Evolutionary conservation across 164 flowering plant species (phyloP).

Genomic region (Tinospora cordifolia): DNA sequence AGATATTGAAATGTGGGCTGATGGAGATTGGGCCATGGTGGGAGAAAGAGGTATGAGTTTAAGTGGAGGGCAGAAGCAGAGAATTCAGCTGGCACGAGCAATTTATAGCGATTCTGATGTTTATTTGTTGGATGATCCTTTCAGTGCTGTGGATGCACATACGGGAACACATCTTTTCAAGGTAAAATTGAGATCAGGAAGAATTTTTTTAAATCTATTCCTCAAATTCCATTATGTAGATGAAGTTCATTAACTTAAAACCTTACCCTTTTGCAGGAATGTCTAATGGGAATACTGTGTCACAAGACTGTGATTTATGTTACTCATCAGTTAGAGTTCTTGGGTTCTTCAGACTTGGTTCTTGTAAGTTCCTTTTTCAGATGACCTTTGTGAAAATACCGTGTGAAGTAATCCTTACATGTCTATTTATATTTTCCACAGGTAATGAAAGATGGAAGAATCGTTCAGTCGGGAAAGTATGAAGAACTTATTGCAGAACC

Average conservation of each 20-base stretch:
- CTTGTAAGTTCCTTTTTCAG: conserved; percentile 34
- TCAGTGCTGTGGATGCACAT: conserved; percentile 88
- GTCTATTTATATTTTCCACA: conserved; percentile 11
- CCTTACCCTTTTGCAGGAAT: conserved; percentile 42
- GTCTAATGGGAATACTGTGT: conserved; percentile 45
- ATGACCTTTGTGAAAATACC: neutral
- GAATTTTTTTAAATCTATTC: neutral
- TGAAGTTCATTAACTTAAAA: neutral
- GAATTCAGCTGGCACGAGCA: conserved; percentile 78
- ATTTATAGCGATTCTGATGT: conserved; percentile 62
- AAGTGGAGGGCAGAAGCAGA: conserved; percentile 89
- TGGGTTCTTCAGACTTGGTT: conserved; percentile 67
- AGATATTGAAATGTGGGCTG: conserved; percentile 58
- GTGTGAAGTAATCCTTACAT: too few species aligned
- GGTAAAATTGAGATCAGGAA: conserved; percentile 24
- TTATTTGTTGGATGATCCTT: conserved; percentile 78
- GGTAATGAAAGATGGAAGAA: conserved; percentile 76
- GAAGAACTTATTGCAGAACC: conserved; percentile 45
- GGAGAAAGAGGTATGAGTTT: conserved; percentile 82
- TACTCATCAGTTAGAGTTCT: conserved; percentile 80
- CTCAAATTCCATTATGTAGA: neutral
- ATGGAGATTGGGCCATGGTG: conserved; percentile 48
- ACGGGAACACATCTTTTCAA: conserved; percentile 76
- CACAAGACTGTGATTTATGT: conserved; percentile 64
- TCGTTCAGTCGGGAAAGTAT: conserved; percentile 65